Conservation (phyloP, 2,329 filamentous ascomycete genomes). For the Lomentospora prolificans region DNA sequence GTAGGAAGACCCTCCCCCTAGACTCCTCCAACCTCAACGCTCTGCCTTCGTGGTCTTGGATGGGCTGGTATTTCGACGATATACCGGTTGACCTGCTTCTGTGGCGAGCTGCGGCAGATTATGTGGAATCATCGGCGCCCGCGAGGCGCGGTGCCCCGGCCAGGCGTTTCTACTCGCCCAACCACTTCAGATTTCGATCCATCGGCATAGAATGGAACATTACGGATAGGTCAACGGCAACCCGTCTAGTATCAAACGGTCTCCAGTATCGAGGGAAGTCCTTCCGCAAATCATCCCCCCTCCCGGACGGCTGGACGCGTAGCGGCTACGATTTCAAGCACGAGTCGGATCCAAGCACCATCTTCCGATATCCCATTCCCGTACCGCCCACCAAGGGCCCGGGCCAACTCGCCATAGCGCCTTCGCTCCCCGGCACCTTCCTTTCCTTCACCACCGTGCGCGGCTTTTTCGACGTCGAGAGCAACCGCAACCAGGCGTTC, state of each 20-base stretch:
- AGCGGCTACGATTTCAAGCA: slow-evolving; percentile 27
- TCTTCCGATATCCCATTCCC: slow-evolving; percentile 33
- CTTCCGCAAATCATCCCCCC: slow-evolving; percentile 20
- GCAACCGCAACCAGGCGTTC: slow-evolving; percentile 24
- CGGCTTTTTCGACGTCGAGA: slow-evolving; percentile 31
- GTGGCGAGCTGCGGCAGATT: slow-evolving; percentile 33
- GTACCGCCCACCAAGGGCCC: slow-evolving; percentile 13
- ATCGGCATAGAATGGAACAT: slow-evolving; percentile 26
- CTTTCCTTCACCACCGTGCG: slow-evolving; percentile 29
- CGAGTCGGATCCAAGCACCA: slow-evolving; percentile 26
- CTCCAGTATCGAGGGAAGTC: slow-evolving; percentile 29
- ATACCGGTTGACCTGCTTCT: slow-evolving; percentile 30
- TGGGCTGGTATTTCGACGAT: slow-evolving; percentile 37
- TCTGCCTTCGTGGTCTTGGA: slow-evolving; percentile 36
- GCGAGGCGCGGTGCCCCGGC: slow-evolving; percentile 20
- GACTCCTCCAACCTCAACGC: slow-evolving; percentile 6
- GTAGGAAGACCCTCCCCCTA: slow-evolving; percentile 16
- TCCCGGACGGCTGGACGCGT: slow-evolving; percentile 30
- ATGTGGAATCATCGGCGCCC: slow-evolving; percentile 26
- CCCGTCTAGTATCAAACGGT: slow-evolving; percentile 26
- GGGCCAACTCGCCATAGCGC: slow-evolving; percentile 3
- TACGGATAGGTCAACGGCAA: slow-evolving; percentile 26
- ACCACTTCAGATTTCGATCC: slow-evolving; percentile 28
- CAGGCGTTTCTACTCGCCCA: slow-evolving; percentile 25
- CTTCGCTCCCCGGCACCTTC: slow-evolving; percentile 26